A percentile compares a stretch with the other conserved stretches of the same genome.
phyloP scores from a whole-genome alignment of 805 yeast genomes.

The Starmerella bombicola region DNA sequence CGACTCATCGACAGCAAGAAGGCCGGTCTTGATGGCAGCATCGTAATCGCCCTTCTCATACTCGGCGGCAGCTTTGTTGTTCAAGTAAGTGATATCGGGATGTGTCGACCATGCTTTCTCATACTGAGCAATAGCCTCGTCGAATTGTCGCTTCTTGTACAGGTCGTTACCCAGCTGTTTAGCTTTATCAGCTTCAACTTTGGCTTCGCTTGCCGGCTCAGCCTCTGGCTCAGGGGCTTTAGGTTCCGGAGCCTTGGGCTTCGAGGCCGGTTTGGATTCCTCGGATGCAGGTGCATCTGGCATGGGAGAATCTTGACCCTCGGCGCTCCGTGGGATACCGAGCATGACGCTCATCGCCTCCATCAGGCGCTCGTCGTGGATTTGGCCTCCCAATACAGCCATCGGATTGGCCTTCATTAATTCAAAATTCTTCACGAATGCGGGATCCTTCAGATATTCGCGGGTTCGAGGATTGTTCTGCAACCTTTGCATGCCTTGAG shows the following conservation, averaged over 20 bases:
- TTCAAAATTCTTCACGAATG: conserved; percentile 55
- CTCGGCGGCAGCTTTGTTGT: conserved; percentile 97
- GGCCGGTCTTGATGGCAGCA: conserved; percentile 67
- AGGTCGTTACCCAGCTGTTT: conserved; percentile 78
- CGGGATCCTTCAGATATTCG: conserved; percentile 77
- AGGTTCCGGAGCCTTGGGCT: conserved; percentile 21
- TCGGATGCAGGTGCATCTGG: conserved; percentile 19
- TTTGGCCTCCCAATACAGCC: conserved; percentile 44
- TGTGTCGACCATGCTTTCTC: conserved; percentile 70
- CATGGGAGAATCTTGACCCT: conserved; percentile 18
- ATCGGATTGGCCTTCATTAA: conserved; percentile 52
- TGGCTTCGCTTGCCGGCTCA: conserved; percentile 9
- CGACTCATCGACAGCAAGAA: conserved; percentile 76
- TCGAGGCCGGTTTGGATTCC: conserved; percentile 21
- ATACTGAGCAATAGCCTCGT: conserved; percentile 81
- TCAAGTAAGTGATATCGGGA: conserved; percentile 82
- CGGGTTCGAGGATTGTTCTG: conserved; percentile 76
- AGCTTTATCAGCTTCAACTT: conserved; percentile 34
- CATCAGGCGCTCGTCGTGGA: conserved; percentile 63
- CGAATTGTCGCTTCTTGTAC: conserved; percentile 79
- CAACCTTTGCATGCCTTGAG: conserved; percentile 61
- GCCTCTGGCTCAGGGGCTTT: conserved; percentile 22
- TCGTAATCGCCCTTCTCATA: conserved; percentile 90
- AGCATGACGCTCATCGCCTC: conserved; percentile 71
- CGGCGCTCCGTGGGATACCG: conserved; percentile 57